These are phyloP conservation scores for Coemansia sp. DNA, from an alignment of 192 early-diverging fungal genomes.

Conservation along the genomic window DNA sequence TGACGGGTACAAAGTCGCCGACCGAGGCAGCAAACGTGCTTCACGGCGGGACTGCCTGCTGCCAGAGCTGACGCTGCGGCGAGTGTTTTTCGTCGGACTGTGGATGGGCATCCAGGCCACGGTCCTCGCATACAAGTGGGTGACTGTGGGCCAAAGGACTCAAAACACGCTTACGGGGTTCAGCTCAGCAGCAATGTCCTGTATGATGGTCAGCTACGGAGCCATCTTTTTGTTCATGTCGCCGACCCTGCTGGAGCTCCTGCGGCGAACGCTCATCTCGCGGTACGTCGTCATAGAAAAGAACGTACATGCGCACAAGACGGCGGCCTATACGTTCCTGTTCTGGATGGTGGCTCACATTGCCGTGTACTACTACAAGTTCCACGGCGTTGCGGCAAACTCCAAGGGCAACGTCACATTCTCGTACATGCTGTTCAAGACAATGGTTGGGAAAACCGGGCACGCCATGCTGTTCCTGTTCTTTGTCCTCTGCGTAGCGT, in stretches of 20 bases:
- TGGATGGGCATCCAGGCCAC: slow-evolving; percentile 61
- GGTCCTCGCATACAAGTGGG: slow-evolving; percentile 58
- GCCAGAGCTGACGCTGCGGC: slow-evolving; percentile 49
- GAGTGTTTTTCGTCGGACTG: slow-evolving; percentile 53
- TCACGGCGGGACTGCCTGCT: slow-evolving; percentile 1
- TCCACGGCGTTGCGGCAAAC: slow-evolving; percentile 30
- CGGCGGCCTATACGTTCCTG: slow-evolving; percentile 69
- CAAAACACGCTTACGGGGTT: slow-evolving; percentile 39
- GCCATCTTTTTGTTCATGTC: slow-evolving; percentile 74
- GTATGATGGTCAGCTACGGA: slow-evolving; percentile 55
- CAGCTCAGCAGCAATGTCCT: slow-evolving; percentile 38
- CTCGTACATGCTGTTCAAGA: slow-evolving; percentile 53
- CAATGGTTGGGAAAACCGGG: slow-evolving; percentile 68
- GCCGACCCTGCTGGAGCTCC: slow-evolving; percentile 68
- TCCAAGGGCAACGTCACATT: slow-evolving; percentile 46
- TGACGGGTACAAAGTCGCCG: slow-evolving; percentile 41
- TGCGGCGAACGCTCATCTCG: slow-evolving; percentile 70
- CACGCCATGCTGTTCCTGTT: slow-evolving; percentile 53
- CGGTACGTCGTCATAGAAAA: slow-evolving; percentile 76
- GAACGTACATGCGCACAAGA: slow-evolving; percentile 80
- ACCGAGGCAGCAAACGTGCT: slow-evolving; percentile 6
- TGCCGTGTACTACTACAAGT: slow-evolving; percentile 72
- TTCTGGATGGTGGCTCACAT: slow-evolving; percentile 70
- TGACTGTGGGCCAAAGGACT: slow-evolving; percentile 49
- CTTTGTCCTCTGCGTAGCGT: slow-evolving; percentile 34